Conservation (phyloP, 2,329 filamentous ascomycete species). For the Arachnomyces sp. region DNA sequence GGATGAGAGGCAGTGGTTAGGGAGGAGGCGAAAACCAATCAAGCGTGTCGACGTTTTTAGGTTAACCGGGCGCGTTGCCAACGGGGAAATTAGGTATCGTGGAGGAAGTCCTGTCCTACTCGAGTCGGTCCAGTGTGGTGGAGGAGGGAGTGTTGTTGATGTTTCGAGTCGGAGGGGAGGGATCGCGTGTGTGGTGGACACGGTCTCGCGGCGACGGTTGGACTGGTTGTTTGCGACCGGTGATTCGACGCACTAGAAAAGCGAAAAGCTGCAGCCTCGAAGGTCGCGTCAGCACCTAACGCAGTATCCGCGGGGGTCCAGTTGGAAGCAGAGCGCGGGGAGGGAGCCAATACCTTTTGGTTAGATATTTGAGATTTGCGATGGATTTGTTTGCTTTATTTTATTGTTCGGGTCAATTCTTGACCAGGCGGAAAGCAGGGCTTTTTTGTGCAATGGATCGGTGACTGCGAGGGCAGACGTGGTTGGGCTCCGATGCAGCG, state of each 20-base stretch:
- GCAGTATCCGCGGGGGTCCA: conserved; percentile 22
- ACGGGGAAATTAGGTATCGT: neutral
- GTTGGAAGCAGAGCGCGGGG: too few relatives aligned
- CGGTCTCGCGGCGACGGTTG: conserved; percentile 10
- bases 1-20: too few relatives aligned
- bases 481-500: conserved; percentile 14
- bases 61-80: too few relatives aligned
- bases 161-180: conserved; percentile 7
- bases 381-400: too few relatives aligned
- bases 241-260: conserved; percentile 35
- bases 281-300: conserved; percentile 35
- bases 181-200: conserved; percentile 12
- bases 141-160: too few relatives aligned
- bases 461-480: conserved; percentile 7
- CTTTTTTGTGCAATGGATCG: conserved; percentile 2
- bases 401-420: too few relatives aligned
- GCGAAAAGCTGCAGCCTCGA: conserved; percentile 31
- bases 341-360: too few relatives aligned
- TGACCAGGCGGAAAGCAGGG: neutral
- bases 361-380: too few relatives aligned
- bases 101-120: neutral
- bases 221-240: conserved; percentile 13
- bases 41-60: too few relatives aligned
- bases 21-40: too few relatives aligned
- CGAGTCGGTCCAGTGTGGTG: neutral